Conservation (phyloP, 176 grass and related monocot species). For the Carex parvula region DNA sequence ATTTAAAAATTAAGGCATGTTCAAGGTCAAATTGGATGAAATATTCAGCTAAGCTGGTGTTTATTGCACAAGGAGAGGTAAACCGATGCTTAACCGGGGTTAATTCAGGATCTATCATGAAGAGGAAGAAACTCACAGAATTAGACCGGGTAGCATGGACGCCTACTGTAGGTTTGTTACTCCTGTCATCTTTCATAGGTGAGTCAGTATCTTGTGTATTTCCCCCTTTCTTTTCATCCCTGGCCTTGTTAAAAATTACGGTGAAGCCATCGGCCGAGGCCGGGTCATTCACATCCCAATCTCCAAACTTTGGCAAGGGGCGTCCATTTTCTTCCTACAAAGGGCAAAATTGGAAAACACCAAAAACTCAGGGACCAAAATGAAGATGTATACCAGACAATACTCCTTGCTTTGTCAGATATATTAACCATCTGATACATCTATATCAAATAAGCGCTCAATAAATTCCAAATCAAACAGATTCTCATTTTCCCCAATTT, state of each 20-base stretch:
- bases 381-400: background rate
- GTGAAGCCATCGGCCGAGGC: slow-evolving; percentile 84
- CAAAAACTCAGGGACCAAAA: background rate
- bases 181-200: slow-evolving; percentile 53
- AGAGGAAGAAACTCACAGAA: slow-evolving; percentile 40
- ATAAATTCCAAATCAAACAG: background rate
- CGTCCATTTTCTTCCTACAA: slow-evolving; percentile 73
- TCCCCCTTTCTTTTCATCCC: slow-evolving; percentile 73
- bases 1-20: background rate
- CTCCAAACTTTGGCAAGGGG: slow-evolving; percentile 80
- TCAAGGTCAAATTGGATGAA: background rate
- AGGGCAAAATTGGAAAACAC: background rate
- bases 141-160: slow-evolving; percentile 46
- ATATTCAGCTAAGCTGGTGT: too few species aligned
- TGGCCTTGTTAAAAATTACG: slow-evolving; percentile 95
- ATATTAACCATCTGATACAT: background rate
- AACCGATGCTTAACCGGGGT: background rate
- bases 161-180: slow-evolving; percentile 28
- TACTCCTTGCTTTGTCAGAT: background rate
- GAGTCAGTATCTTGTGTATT: slow-evolving; percentile 60
- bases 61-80: background rate
- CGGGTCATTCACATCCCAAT: slow-evolving; percentile 87
- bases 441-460: background rate
- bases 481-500: background rate
- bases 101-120: background rate